phyloP scores from a whole-genome alignment of 192 early-diverging fungal species.

The Coemansia sp. region DNA sequence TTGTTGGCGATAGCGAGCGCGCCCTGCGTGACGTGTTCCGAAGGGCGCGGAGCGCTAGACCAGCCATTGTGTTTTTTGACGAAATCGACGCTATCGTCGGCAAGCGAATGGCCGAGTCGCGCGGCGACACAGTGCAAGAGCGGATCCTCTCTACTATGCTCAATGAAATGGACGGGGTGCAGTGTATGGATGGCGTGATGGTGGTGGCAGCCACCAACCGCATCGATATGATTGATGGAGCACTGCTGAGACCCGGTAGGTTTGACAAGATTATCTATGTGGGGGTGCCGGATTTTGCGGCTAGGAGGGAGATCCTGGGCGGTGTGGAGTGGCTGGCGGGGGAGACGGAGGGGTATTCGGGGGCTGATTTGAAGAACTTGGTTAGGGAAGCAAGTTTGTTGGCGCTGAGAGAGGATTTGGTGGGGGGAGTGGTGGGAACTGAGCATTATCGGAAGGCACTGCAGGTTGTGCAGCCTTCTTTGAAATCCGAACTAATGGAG shows the following conservation, averaged over 20 bases:
- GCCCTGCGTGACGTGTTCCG: slow-evolving; percentile 72
- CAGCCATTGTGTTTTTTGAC: slow-evolving; percentile 93
- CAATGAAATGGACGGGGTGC: slow-evolving; percentile 90
- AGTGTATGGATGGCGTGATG: slow-evolving; percentile 88
- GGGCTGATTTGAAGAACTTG: slow-evolving; percentile 86
- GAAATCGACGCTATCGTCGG: slow-evolving; percentile 97
- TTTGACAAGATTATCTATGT: slow-evolving; percentile 97
- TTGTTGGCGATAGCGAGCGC: slow-evolving; percentile 36
- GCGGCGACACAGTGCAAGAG: slow-evolving; percentile 53
- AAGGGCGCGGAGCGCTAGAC: slow-evolving; percentile 71
- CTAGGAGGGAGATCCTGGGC: slow-evolving; percentile 65
- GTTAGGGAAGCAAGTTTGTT: slow-evolving; percentile 76
- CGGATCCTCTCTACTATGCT: slow-evolving; percentile 32
- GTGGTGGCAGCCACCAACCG: slow-evolving; percentile 99
- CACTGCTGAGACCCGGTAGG: slow-evolving; percentile 90
- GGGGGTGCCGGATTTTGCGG: slow-evolving; percentile 66
- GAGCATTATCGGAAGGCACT: slow-evolving; percentile 59
- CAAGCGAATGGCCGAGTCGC: slow-evolving; percentile 57
- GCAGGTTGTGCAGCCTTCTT: slow-evolving; percentile 56
- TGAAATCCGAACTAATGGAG: slow-evolving; percentile 60
- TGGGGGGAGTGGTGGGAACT: background rate
- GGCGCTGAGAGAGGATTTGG: slow-evolving; percentile 25
- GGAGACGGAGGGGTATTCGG: slow-evolving; percentile 86
- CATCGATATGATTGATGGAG: slow-evolving; percentile 94
- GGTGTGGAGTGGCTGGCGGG: slow-evolving; percentile 59